These are phyloP conservation scores for Byssoonygena ceratinophila DNA, from an alignment of 2,329 filamentous ascomycete species.

Conservation along the genomic window DNA sequence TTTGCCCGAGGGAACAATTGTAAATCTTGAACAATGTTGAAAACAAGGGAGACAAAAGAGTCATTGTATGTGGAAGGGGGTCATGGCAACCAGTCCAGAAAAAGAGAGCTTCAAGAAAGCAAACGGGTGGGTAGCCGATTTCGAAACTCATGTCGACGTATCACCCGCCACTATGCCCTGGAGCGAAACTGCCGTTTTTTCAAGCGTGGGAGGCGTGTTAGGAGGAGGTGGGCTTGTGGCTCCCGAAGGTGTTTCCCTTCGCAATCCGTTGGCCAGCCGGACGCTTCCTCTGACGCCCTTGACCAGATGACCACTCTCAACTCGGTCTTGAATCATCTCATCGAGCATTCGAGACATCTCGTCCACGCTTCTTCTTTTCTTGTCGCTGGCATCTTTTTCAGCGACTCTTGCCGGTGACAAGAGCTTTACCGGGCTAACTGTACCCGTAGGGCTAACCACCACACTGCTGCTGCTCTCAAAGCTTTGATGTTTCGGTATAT, in stretches of 20 bases:
- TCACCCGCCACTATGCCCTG: constrained; percentile 17
- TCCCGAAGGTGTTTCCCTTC: not conserved
- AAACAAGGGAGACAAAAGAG: not conserved
- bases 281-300: constrained; percentile 58
- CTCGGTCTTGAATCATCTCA: constrained; percentile 87
- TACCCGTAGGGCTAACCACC: constrained; percentile 13
- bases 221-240: not conserved
- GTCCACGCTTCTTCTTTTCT: constrained; percentile 61
- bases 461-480: constrained; percentile 25
- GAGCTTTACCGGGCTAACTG: constrained; percentile 24
- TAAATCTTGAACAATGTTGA: too few species aligned
- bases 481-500: constrained; percentile 21
- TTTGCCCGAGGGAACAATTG: too few species aligned
- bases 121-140: not conserved
- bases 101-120: not conserved
- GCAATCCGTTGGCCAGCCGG: constrained; percentile 41
- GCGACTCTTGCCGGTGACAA: constrained; percentile 19
- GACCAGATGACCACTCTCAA: constrained; percentile 63
- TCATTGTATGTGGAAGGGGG: not conserved
- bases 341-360: constrained; percentile 91
- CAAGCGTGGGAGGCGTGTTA: constrained; percentile 20
- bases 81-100: too few species aligned
- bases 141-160: constrained; percentile 9
- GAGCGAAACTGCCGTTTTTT: constrained; percentile 21
- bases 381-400: constrained; percentile 36